Conservation (phyloP, 2,329 filamentous ascomycete genomes). For the Thermothelomyces thermophilus region DNA sequence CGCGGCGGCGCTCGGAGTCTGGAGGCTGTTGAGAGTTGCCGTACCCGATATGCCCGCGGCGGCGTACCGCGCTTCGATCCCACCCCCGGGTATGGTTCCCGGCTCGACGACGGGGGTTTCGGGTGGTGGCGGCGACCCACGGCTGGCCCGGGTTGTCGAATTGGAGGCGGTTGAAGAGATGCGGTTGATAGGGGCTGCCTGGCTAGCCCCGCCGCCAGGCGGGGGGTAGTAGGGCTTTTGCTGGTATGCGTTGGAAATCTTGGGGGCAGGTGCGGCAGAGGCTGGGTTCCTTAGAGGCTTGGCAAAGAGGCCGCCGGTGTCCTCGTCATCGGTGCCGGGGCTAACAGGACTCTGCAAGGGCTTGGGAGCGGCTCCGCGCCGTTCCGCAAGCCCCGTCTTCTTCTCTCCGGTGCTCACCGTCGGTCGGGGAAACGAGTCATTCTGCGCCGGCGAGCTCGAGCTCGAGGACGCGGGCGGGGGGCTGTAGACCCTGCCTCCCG, state of each 20-base stretch:
- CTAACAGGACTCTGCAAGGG: constrained; percentile 77
- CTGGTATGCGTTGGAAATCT: constrained; percentile 42
- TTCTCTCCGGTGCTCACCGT: constrained; percentile 49
- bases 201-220: constrained; percentile 35
- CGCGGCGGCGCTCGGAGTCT: constrained; percentile 67
- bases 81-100: constrained; percentile 62
- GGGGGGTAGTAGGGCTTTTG: constrained; percentile 56
- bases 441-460: constrained; percentile 37
- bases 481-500: constrained; percentile 30
- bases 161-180: constrained; percentile 81
- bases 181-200: constrained; percentile 45
- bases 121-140: constrained; percentile 89
- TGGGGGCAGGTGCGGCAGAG: constrained; percentile 31
- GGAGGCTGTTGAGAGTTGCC: constrained; percentile 70
- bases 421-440: constrained; percentile 49
- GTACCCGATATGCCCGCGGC: constrained; percentile 85
- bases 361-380: constrained; percentile 74
- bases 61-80: constrained; percentile 87
- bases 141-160: constrained; percentile 83
- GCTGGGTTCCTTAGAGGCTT: constrained; percentile 46
- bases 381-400: constrained; percentile 66
- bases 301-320: constrained; percentile 75
- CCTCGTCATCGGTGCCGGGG: constrained; percentile 53
- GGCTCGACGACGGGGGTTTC: constrained; percentile 81
- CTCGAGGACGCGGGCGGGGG: constrained; percentile 30